phyloP scores from a whole-genome alignment of 192 early-diverging fungal genomes.

The Gonapodya sp. region DNA sequence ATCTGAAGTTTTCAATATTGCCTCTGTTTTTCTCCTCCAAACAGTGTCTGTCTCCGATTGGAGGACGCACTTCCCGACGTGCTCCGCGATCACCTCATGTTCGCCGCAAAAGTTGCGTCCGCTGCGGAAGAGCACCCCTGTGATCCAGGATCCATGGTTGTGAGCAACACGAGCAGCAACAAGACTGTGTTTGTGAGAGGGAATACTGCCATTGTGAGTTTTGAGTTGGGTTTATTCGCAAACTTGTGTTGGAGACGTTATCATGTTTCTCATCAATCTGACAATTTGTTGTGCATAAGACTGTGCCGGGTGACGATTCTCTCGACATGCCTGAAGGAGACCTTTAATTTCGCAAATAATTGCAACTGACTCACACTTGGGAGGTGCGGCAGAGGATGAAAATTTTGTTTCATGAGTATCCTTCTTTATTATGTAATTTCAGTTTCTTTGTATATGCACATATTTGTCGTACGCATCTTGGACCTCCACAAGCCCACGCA shows the following conservation, averaged over 20 bases:
- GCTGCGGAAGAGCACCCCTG: neutral
- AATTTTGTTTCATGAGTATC: neutral
- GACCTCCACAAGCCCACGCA: too few relatives aligned
- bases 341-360: neutral
- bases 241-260: neutral
- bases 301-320: neutral
- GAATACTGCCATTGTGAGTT: neutral
- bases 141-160: neutral
- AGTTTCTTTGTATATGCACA: neutral
- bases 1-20: neutral
- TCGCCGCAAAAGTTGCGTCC: neutral
- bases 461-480: neutral
- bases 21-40: neutral
- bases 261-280: neutral
- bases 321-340: neutral
- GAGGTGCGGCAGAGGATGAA: neutral
- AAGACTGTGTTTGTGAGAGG: neutral
- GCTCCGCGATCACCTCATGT: slow-evolving; percentile 1
- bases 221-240: neutral
- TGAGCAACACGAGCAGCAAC: slow-evolving; percentile 1
- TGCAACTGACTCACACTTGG: neutral
- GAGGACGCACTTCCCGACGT: neutral
- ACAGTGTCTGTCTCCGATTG: neutral
- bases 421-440: neutral
- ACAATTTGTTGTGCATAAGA: neutral